Evolutionary conservation across 257 asterid species (phyloP), one percentile per base, ranked within the genome.

Genomic region (Forsythia suspensa): DNA sequence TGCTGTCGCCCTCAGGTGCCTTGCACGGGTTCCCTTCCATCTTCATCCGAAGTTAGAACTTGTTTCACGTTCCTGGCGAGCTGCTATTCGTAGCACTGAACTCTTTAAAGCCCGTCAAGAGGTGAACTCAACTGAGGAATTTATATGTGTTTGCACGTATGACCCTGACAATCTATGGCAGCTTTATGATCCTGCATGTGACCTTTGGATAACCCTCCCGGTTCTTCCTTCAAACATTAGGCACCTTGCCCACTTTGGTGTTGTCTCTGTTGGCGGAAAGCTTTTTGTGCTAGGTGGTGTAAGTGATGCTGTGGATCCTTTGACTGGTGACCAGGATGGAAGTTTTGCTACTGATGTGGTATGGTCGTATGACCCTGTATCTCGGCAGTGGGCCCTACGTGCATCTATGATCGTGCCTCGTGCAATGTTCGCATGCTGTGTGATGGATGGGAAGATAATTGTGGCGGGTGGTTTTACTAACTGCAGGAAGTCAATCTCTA

Each of bases 101-200:
- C 94, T 96, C 66, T 94, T 91, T 88, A 90, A 82, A 83, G 98
- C 93, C 73, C 98, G 99, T 67, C 84, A 82, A 72, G 99, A 96
- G 81, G 97, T 92, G 36, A 88, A 88, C 3, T 80, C 98, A 18
- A 84, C 91, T 0, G 97, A 96, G 87, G 93, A 94, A 59, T 94
- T 94, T 85, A 81, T 96, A 76, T 94, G 97, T 21, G 89, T 94
- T 9, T 96, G 97, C 1, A 91, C 98, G 2, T 96, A 87, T 61
- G 98, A 96, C 77, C 99, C 99, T 0, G 97, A 96, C 86, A 96
- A 96, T 82, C 87, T 92, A 24, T 96, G 97, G 97, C 99, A 96
- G 87, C 96, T 94, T 20, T 94, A 96, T 34, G 94, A 94, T 76
- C 98, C 98, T 41, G 73, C 57, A 5, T 92, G 79, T 16, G 97